These are phyloP conservation scores for Penicillium malachiteum DNA, from an alignment of 495 filamentous ascomycete genomes.

Conservation along the genomic window DNA sequence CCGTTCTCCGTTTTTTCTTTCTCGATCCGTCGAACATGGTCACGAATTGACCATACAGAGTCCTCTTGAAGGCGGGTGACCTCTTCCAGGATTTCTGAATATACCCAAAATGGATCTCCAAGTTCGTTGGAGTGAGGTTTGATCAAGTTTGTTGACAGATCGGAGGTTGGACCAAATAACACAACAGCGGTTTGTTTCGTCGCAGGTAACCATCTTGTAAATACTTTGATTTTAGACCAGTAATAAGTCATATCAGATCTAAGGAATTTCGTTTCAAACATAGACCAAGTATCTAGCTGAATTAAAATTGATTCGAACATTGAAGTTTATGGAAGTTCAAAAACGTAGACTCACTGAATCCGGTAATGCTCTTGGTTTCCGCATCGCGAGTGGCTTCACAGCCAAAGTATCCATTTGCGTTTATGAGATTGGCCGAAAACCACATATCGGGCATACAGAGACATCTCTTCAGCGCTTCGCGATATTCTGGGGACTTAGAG, in stretches of 20 bases:
- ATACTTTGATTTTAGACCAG: constrained; percentile 13
- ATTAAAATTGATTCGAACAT: neutral
- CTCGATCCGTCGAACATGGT: constrained; percentile 25
- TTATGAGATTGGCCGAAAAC: constrained; percentile 1
- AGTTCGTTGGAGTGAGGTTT: neutral
- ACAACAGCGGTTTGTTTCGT: constrained; percentile 29
- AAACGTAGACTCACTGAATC: constrained; percentile 11
- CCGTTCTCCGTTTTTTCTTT: neutral
- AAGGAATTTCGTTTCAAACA: constrained; percentile 13
- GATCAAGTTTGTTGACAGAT: neutral
- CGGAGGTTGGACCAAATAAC: constrained; percentile 28
- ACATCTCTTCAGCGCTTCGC: neutral
- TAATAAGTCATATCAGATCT: neutral
- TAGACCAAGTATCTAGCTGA: constrained; percentile 15
- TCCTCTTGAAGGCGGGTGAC: constrained; percentile 18
- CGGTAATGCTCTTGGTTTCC: neutral
- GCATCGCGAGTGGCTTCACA: constrained; percentile 11
- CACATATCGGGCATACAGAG: constrained; percentile 7
- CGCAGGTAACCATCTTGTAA: constrained; percentile 5
- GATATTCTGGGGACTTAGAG: neutral
- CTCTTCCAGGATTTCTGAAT: constrained; percentile 16
- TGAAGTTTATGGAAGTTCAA: neutral
- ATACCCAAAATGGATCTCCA: constrained; percentile 23
- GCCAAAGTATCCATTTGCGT: constrained; percentile 19
- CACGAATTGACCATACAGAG: constrained; percentile 28